Evolutionary conservation across 177 flowering plant genomes (phyloP), one percentile per base, ranked within the genome.

Genomic region (Vitis hybrid): DNA sequence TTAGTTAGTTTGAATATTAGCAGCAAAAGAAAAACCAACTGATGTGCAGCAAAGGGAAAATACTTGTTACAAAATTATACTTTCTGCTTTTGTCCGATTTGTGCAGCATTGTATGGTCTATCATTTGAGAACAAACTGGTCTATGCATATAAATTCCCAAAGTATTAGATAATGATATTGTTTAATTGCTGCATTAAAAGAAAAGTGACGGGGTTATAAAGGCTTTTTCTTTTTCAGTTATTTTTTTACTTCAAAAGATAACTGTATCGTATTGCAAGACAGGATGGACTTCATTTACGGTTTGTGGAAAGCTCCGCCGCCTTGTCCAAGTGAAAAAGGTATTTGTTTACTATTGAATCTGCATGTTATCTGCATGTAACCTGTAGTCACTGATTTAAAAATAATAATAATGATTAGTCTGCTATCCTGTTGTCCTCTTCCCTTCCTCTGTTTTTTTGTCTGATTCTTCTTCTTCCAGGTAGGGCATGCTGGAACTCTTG

Each of bases 241-340:
- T 26, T 9, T 34, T 48, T 58, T 59, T 12, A 14, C 12, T 39
- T 18, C 26, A 7, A 23, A 48, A 62, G 17, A 34, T 73, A 56
- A 72, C 34, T 55, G 18, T 56, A 32, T 59, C 23, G 12, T 66
- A 11, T 77, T 79, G 67, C 67, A 69, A 60, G 26, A 71, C 91
- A 95, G 99, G 99, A 64, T 96, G 99, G 98, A 96, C 97, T 74
- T 96, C 99, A 51, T 96, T 96, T 78, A 93, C 98, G n/a, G 98
- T 96, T 74, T 96, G 99, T 84, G 99, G 98, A 67, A 96, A 96
- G 87, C 83, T 96, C 70, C 87, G 98, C 0, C 95, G 97, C 64
- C 75, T 91, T 48, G 97, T 92, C 73, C 84, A 88, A 72, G 97
- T 91, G 77, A 86, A 93, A 78, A 96, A 95, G 97, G 99, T 95